Evolutionary conservation across 2,329 filamentous ascomycete genomes (phyloP).

Genomic region (Penicillium verrucosum): DNA sequence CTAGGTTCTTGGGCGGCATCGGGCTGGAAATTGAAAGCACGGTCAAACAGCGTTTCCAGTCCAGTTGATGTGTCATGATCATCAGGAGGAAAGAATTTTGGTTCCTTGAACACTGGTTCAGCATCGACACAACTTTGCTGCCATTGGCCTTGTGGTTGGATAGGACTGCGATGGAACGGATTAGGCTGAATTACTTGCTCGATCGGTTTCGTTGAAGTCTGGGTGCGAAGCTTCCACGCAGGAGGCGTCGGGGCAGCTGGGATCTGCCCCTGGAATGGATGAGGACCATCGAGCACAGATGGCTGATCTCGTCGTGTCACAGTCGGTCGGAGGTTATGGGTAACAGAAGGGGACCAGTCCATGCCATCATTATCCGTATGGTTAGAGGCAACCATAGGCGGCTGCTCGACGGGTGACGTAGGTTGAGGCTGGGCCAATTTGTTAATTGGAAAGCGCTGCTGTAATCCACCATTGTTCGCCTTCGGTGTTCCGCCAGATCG

Average conservation of each 20-base stretch:
- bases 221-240: constrained; percentile 40
- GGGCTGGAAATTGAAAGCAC: constrained; percentile 41
- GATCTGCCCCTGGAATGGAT: constrained; percentile 45
- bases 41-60: constrained; percentile 46
- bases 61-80: constrained; percentile 45
- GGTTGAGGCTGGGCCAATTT: constrained; percentile 36
- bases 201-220: constrained; percentile 32
- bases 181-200: constrained; percentile 37
- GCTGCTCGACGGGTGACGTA: constrained; percentile 19
- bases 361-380: constrained; percentile 45
- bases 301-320: constrained; percentile 30
- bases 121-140: constrained; percentile 14
- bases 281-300: constrained; percentile 32
- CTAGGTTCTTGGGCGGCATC: constrained; percentile 25
- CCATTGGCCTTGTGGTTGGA: constrained; percentile 24
- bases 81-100: constrained; percentile 45
- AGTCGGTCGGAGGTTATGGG: constrained; percentile 35
- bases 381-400: constrained; percentile 33
- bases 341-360: constrained; percentile 51
- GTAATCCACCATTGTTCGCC: constrained; percentile 12
- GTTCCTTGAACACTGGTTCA: constrained; percentile 41
- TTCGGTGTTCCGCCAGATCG: constrained; percentile 12
- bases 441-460: constrained; percentile 40
- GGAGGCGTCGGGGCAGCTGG: constrained; percentile 41
- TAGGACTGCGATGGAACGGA: constrained; percentile 36